Percentiles rank a stretch among this genome's conserved stretches.
phyloP scores from a whole-genome alignment of 768 basidiomycete species.

The Boletus bicolor region DNA sequence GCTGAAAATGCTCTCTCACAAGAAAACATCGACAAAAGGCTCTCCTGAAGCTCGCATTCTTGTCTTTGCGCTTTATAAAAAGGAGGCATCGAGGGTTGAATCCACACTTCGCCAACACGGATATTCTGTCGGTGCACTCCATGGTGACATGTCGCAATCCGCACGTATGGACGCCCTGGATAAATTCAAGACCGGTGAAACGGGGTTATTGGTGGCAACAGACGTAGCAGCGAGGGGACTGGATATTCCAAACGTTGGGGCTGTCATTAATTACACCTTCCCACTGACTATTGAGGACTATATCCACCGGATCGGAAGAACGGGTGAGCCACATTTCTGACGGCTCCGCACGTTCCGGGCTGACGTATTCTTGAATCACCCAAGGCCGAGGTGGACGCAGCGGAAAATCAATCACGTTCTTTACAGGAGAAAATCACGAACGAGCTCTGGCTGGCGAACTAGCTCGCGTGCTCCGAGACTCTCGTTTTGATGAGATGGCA shows the following conservation, averaged over 20 bases:
- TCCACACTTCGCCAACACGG: slow-evolving; percentile 69
- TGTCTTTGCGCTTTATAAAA: slow-evolving; percentile 96
- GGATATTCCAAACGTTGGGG: slow-evolving; percentile 94
- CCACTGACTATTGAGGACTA: slow-evolving; percentile 95
- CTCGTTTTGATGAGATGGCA: slow-evolving; percentile 72
- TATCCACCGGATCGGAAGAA: slow-evolving; percentile 86
- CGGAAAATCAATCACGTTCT: slow-evolving; percentile 94
- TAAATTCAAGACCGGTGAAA: slow-evolving; percentile 79
- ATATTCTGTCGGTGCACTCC: slow-evolving; percentile 77
- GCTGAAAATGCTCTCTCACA: slow-evolving; percentile 54
- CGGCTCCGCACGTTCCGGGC: not conserved
- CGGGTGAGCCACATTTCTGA: slow-evolving; percentile 47
- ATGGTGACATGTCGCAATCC: slow-evolving; percentile 87
- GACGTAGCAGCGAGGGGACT: slow-evolving; percentile 97
- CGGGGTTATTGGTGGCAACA: slow-evolving; percentile 86
- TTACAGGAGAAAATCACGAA: slow-evolving; percentile 90
- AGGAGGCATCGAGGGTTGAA: slow-evolving; percentile 91
- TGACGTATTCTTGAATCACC: not conserved
- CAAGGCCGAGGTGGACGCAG: slow-evolving; percentile 83
- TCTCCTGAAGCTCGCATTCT: slow-evolving; percentile 66
- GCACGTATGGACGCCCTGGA: slow-evolving; percentile 84
- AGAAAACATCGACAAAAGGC: slow-evolving; percentile 54
- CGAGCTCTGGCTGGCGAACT: slow-evolving; percentile 87
- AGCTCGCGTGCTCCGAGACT: slow-evolving; percentile 85
- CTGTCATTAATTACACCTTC: slow-evolving; percentile 97